These are phyloP conservation scores for Irineochytrium annulatum DNA, from an alignment of 192 early-diverging fungal species.

Conservation along the genomic window DNA sequence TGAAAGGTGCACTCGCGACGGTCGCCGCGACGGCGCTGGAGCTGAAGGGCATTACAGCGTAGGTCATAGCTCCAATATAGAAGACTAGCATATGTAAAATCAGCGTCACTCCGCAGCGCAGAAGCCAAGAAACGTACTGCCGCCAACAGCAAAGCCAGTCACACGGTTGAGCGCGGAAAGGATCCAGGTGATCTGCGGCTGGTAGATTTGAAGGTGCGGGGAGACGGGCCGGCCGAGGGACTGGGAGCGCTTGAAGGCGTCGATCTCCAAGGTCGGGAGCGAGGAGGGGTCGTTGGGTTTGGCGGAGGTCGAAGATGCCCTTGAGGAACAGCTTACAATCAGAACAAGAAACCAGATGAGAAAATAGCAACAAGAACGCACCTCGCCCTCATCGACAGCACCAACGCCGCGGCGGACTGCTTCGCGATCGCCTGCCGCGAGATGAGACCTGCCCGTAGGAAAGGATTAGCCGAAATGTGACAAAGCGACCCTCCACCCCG, in stretches of 20 bases:
- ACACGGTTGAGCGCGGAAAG: conserved; percentile 69
- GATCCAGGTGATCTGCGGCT: conserved; percentile 83
- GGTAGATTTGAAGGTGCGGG: conserved; percentile 85
- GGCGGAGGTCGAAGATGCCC: too few relatives aligned
- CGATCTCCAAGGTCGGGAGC: conserved; percentile 42
- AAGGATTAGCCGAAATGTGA: too few relatives aligned
- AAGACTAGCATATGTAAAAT: conserved; percentile 8
- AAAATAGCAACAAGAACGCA: too few relatives aligned
- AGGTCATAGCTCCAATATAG: conserved; percentile 53
- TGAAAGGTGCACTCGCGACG: conserved; percentile 63
- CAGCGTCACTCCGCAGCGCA: background rate
- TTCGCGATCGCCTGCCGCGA: too few relatives aligned
- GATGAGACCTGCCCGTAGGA: too few relatives aligned
- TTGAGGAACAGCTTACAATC: too few relatives aligned
- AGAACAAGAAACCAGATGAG: too few relatives aligned
- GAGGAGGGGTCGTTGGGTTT: conserved; percentile 4
- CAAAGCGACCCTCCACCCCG: too few relatives aligned
- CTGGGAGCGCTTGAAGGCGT: conserved; percentile 35
- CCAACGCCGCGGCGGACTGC: too few relatives aligned
- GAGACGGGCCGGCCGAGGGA: conserved; percentile 68
- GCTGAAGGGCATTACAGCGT: conserved; percentile 65
- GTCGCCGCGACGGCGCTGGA: conserved; percentile 63
- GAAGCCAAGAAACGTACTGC: conserved; percentile 44
- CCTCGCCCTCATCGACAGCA: too few relatives aligned
- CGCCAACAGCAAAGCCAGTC: conserved; percentile 69